Base-by-base conservation (phyloP, 192 early-diverging fungal species). In the Coemansia sp. region DNA sequence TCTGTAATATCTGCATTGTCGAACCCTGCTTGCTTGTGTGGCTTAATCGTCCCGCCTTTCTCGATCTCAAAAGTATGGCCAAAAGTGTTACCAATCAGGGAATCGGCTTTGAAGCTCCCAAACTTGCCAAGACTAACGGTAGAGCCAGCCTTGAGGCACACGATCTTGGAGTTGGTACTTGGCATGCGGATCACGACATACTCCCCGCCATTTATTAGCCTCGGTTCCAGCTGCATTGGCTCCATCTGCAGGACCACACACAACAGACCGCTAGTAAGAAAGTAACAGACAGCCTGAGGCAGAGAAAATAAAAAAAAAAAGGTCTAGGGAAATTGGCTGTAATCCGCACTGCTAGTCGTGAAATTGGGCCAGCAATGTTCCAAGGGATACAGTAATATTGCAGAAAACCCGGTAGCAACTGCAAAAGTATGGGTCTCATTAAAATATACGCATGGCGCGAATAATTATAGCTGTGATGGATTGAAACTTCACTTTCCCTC, bases 81-180 rank as follows among this genome's bases (percentile, higher is more conserved):
- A 77, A 89, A 97, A 2, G 90, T 86, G 45, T 86, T 78, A 4
- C 94, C 96, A 58, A 98, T 90, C 17, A 98, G 81, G 64, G 87
- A 90, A 67, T 90, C 85, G 10, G 87, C 86, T 61, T 87, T 71
- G 81, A 97, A 95, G 39, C 84, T 84, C 41, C 96, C 96, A 85
- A 98, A 97, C 76, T 97, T 98, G 58, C 96, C 96, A 40, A 98
- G 73, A 12, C 84, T 82, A n/a, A 92, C 71, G 6, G 70, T 84
- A 76, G 71, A 86, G 65, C 85, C 85, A 16, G 88, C 75, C 59
- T 88, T 86, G 46, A 93, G 63, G 63, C 84, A 84, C 49, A 93
- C 89, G 43, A 91, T 82, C 69, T 96, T 96, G 61, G 85, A 69
- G 81, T 94, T 95, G 53, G 86, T 88, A 76, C 92, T 94, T 39